A percentile compares a stretch with the other conserved stretches of the same genome.
Conservation (phyloP, 163 green algal species). For the Chloroidium sp. region DNA sequence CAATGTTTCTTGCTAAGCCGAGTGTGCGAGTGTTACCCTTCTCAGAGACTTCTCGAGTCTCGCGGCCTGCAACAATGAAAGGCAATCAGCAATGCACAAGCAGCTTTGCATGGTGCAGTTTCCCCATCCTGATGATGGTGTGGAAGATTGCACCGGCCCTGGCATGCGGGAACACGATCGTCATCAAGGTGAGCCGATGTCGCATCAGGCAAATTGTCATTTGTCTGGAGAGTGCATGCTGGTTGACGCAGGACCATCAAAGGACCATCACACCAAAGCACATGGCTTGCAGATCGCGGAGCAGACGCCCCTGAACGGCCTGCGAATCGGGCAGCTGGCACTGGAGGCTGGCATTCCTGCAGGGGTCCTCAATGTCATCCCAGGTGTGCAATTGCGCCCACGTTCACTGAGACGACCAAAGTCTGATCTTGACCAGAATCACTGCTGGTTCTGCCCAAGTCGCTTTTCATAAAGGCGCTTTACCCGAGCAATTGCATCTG, state of each 20-base stretch:
- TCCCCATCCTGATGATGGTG: slow-evolving; percentile 30
- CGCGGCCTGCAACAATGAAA: no score
- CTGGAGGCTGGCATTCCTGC: slow-evolving; percentile 48
- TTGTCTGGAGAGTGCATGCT: background rate
- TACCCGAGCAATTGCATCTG: background rate
- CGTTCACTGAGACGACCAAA: no score
- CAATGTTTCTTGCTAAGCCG: no score
- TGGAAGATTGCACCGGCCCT: slow-evolving; percentile 68
- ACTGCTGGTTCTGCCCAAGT: no score
- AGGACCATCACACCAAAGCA: background rate
- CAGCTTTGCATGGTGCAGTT: no score
- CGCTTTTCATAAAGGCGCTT: no score
- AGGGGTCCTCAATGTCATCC: slow-evolving; percentile 59
- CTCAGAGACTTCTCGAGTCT: no score
- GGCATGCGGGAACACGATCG: slow-evolving; percentile 15
- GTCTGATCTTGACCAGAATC: no score
- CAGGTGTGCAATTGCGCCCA: slow-evolving; percentile 22
- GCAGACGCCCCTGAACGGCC: slow-evolving; percentile 60
- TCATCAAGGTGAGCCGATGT: slow-evolving; percentile 17
- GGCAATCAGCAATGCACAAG: no score
- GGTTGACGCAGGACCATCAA: background rate
- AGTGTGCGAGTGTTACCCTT: no score
- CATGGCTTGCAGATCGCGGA: slow-evolving; percentile 30
- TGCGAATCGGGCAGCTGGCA: slow-evolving; percentile 52
- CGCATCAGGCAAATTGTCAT: background rate